A percentile compares a stretch with the other conserved stretches of the same genome.
Conservation (phyloP, 208 protist species). For the Paratrypanosoma confusum region DNA sequence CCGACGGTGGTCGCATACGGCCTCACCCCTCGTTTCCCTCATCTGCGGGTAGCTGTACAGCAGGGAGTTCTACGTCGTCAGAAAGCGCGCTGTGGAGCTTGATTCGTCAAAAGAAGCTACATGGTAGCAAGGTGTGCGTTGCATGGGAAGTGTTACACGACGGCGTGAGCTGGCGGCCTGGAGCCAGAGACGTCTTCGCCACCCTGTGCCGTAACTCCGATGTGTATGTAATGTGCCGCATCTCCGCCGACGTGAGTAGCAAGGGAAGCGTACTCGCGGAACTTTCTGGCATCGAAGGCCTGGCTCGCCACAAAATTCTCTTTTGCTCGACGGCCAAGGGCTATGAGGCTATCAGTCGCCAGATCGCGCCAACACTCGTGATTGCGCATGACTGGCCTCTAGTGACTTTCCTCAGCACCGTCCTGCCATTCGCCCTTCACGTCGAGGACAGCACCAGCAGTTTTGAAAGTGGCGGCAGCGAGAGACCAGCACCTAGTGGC, state of each 20-base stretch:
- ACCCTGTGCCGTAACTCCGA: constrained; percentile 41
- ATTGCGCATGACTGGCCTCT: constrained; percentile 39
- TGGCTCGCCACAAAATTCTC: constrained; percentile 66
- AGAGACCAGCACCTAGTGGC: no score
- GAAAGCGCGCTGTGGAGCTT: no score
- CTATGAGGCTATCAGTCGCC: constrained; percentile 76
- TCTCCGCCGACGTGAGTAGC: constrained; percentile 34
- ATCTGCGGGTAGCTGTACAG: no score
- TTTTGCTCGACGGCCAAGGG: constrained; percentile 75
- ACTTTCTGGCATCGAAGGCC: constrained; percentile 25
- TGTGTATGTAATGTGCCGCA: constrained; percentile 68
- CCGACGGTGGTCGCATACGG: no score
- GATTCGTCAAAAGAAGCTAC: constrained; percentile 32
- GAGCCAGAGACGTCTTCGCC: constrained; percentile 28
- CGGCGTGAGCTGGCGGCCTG: constrained; percentile 26
- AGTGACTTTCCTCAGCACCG: constrained; percentile 45
- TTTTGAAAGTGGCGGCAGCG: no score
- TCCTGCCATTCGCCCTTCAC: constrained; percentile 55
- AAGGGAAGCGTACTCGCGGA: constrained; percentile 23
- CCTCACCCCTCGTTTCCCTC: no score
- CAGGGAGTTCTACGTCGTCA: no score
- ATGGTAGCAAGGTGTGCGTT: constrained; percentile 46
- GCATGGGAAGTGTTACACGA: constrained; percentile 57
- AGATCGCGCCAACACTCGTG: constrained; percentile 58
- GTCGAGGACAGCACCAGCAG: no score